Percentiles rank a stretch among this genome's conserved stretches.
phyloP scores from a whole-genome alignment of 345 rosid genomes.

The thale cress (Arabidopsis thaliana) region DNA sequence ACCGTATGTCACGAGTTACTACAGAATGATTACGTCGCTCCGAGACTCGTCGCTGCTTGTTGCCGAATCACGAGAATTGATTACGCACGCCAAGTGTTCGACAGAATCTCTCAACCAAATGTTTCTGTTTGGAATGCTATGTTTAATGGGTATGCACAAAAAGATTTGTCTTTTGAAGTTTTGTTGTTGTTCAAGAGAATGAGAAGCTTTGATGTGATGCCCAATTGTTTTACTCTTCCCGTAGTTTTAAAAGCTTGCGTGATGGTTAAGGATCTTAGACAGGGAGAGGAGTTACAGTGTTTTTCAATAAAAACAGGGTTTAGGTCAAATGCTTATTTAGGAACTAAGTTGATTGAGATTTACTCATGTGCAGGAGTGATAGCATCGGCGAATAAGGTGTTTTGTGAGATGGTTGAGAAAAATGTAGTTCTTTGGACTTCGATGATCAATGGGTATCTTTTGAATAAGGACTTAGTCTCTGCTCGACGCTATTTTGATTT shows the following conservation, averaged over 20 bases:
- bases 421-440: slow-evolving; percentile 82
- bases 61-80: slow-evolving; percentile 37
- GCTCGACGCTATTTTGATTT: slow-evolving; percentile 69
- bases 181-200: slow-evolving; percentile 53
- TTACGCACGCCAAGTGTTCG: slow-evolving; percentile 72
- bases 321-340: slow-evolving; percentile 57
- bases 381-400: slow-evolving; percentile 60
- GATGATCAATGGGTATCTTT: slow-evolving; percentile 65
- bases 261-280: slow-evolving; percentile 54
- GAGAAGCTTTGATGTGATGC: slow-evolving; percentile 54
- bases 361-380: slow-evolving; percentile 57
- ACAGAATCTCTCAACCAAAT: slow-evolving; percentile 58
- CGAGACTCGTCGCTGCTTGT: slow-evolving; percentile 51
- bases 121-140: slow-evolving; percentile 66
- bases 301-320: slow-evolving; percentile 68
- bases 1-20: slow-evolving; percentile 48
- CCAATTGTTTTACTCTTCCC: slow-evolving; percentile 82
- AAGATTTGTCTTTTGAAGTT: slow-evolving; percentile 50
- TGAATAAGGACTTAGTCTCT: slow-evolving; percentile 55
- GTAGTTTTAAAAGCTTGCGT: slow-evolving; percentile 65
- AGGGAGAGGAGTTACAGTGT: slow-evolving; percentile 71
- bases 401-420: slow-evolving; percentile 68
- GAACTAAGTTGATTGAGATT: slow-evolving; percentile 71
- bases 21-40: slow-evolving; percentile 52
- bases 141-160: slow-evolving; percentile 59